phyloP scores from a whole-genome alignment of 208 protist genomes.

The Vickermania ingenoplastis region DNA sequence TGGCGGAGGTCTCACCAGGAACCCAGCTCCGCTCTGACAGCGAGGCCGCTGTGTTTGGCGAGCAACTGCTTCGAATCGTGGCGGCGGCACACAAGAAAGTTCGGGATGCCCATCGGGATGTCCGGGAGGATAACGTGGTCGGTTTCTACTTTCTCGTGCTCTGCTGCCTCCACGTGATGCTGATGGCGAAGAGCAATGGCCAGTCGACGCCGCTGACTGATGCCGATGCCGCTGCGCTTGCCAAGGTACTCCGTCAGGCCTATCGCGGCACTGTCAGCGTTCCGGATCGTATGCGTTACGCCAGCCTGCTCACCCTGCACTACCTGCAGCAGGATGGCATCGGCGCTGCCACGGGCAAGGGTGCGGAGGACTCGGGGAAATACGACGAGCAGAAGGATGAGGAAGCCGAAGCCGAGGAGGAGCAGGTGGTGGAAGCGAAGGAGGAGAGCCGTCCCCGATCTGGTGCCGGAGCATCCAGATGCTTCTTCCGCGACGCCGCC shows the following conservation, averaged over 20 bases:
- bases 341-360: neutral
- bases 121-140: slow-evolving; percentile 8
- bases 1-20: neutral
- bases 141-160: slow-evolving; percentile 35
- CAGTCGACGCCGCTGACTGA: neutral
- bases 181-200: slow-evolving; percentile 3
- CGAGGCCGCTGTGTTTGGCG: neutral
- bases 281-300: slow-evolving; percentile 67
- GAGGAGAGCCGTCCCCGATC: slow-evolving; percentile 3
- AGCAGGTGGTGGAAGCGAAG: neutral
- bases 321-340: slow-evolving; percentile 26
- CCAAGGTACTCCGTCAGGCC: slow-evolving; percentile 21
- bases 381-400: neutral
- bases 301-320: slow-evolving; percentile 50
- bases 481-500: slow-evolving; percentile 23
- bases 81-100: slow-evolving; percentile 6
- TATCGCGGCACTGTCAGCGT: slow-evolving; percentile 52
- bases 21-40: neutral
- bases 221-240: slow-evolving; percentile 2
- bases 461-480: neutral
- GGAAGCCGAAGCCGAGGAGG: neutral
- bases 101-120: slow-evolving; percentile 10
- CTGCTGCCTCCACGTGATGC: slow-evolving; percentile 13
- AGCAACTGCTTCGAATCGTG: slow-evolving; percentile 6
- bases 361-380: neutral